These are phyloP conservation scores for Sugiyamaella floridensis DNA, from an alignment of 805 yeast genomes.

Conservation along the genomic window DNA sequence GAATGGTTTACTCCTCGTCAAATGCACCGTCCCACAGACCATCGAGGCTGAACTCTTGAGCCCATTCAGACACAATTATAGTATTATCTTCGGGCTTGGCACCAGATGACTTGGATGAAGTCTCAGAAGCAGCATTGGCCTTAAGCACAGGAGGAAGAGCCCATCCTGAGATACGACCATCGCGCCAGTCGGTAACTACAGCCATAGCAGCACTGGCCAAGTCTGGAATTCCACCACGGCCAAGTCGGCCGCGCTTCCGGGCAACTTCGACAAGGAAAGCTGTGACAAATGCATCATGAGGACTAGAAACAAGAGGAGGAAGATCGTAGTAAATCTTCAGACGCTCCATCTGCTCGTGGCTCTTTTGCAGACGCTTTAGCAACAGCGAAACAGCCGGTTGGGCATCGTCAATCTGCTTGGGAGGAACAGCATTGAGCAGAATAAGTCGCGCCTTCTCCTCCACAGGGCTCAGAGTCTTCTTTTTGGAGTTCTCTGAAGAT, in stretches of 20 bases:
- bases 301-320: conserved; percentile 69
- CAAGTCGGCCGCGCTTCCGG: conserved; percentile 83
- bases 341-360: conserved; percentile 56
- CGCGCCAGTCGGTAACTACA: conserved; percentile 92
- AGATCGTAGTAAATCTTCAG: conserved; percentile 67
- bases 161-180: conserved; percentile 92
- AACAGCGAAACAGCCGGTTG: conserved; percentile 70
- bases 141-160: conserved; percentile 47
- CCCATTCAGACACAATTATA: conserved; percentile 80
- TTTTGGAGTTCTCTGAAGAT: conserved; percentile 31
- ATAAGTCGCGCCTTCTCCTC: conserved; percentile 86
- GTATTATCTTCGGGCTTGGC: conserved; percentile 34
- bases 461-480: conserved; percentile 31
- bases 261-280: conserved; percentile 89
- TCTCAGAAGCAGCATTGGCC: conserved; percentile 21
- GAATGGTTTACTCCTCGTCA: conserved; percentile 1
- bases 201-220: conserved; percentile 75
- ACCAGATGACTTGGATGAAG: background rate
- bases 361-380: conserved; percentile 67
- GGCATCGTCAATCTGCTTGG: conserved; percentile 79
- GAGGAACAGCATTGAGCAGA: conserved; percentile 81
- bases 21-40: conserved; percentile 46
- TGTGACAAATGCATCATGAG: conserved; percentile 71
- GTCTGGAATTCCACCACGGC: conserved; percentile 91
- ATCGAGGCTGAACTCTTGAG: conserved; percentile 89